These are phyloP conservation scores for Rasamsonia emersonii DNA, from an alignment of 2,329 filamentous ascomycete species.

Conservation along the genomic window DNA sequence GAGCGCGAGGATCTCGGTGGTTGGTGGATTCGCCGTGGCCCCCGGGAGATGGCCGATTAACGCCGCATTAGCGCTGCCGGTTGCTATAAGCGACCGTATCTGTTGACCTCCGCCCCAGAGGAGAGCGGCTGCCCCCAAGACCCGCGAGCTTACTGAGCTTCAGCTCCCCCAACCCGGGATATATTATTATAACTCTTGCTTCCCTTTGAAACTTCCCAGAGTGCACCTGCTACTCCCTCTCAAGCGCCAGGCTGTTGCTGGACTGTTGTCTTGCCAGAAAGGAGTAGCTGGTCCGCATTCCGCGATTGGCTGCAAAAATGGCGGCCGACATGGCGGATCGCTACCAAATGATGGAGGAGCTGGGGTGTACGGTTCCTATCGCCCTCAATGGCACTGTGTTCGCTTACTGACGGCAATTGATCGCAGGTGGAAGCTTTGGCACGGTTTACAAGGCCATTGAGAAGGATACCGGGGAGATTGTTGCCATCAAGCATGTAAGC, in stretches of 20 bases:
- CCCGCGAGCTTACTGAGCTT: no score
- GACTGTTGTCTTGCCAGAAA: conserved; percentile 3
- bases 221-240: conserved; percentile 1
- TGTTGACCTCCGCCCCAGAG: background rate
- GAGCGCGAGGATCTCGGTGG: no score
- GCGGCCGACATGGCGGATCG: conserved; percentile 60
- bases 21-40: no score
- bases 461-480: conserved; percentile 78
- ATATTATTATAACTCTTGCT: conserved; percentile 2
- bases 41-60: no score
- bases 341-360: conserved; percentile 92
- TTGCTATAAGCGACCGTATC: conserved; percentile 4
- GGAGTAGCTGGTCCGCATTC: conserved; percentile 1
- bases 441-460: conserved; percentile 96
- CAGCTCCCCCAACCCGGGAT: no score
- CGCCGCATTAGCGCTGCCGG: conserved; percentile 6
- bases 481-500: conserved; percentile 91
- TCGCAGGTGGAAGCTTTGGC: conserved; percentile 81
- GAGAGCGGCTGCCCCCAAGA: background rate
- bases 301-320: conserved; percentile 29
- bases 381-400: background rate
- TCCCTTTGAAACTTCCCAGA: background rate
- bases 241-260: conserved; percentile 7
- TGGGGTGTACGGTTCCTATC: conserved; percentile 59
- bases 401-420: conserved; percentile 12